Conservation (phyloP, 495 filamentous ascomycete species). For the Opeltia flavorubescens region DNA sequence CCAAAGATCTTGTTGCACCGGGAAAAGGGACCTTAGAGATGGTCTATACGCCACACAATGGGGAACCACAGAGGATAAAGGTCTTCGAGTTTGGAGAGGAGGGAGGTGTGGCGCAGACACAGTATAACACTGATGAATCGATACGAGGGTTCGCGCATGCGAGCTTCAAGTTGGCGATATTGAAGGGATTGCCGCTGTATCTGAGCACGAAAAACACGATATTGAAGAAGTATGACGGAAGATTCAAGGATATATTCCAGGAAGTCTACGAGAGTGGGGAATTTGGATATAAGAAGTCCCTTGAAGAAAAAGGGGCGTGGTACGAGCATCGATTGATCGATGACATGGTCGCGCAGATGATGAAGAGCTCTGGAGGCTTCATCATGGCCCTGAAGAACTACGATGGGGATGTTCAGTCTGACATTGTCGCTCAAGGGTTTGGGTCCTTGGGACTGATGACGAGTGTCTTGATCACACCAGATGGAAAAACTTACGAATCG, state of each 20-base stretch:
- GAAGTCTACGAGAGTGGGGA: constrained; percentile 62
- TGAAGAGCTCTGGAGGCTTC: constrained; percentile 90
- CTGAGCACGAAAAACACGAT: constrained; percentile 99
- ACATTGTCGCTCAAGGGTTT: constrained; percentile 95
- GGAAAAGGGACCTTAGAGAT: constrained; percentile 80
- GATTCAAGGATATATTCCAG: constrained; percentile 99
- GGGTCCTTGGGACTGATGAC: constrained; percentile 98
- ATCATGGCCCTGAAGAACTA: constrained; percentile 99
- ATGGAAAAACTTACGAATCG: constrained; percentile 89
- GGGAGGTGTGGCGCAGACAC: constrained; percentile 78
- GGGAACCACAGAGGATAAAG: constrained; percentile 71
- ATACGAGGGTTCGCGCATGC: constrained; percentile 91
- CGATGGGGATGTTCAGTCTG: constrained; percentile 97
- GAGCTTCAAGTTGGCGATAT: constrained; percentile 83
- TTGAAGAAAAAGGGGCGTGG: constrained; percentile 88
- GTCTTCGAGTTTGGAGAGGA: constrained; percentile 74
- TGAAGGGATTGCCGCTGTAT: constrained; percentile 79
- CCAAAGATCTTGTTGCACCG: constrained; percentile 71
- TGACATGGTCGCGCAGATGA: constrained; percentile 99
- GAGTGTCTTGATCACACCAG: constrained; percentile 86
- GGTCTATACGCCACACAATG: constrained; percentile 76
- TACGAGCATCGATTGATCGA: constrained; percentile 98
- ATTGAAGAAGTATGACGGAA: constrained; percentile 93
- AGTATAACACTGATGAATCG: constrained; percentile 96
- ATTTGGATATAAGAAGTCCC: constrained; percentile 62